Evolutionary conservation across 2,329 filamentous ascomycete genomes (phyloP), one percentile per base, ranked within the genome.

Genomic region (Alternaria burnsii): DNA sequence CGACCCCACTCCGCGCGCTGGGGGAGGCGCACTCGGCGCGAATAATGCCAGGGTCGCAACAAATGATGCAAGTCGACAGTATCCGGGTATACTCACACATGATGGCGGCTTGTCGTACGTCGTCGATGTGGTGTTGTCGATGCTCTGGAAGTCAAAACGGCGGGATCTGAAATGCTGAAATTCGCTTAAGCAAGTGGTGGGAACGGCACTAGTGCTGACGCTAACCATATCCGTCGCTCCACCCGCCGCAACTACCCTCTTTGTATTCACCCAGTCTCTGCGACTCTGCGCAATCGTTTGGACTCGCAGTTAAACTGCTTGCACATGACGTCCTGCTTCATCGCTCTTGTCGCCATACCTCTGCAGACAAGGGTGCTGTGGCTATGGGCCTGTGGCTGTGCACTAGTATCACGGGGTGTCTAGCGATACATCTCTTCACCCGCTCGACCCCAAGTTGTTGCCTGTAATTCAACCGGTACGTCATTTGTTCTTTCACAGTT

Each of bases 61-160:
- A 44, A 32, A 11, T 24, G 20, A 34, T 40, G 30, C 10, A 11
- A 16, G 12, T 52, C 24, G 14, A 53, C 5, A 51, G 40, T 36
- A 44, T 47, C 26, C n/a, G 51, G 62, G 48, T 40, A 40, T 72
- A 77, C 75, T 74, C 63, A 77, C 75, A 78, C 76, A 78, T 78
- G 75, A 73, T 78, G 72, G 75, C 76, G 74, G 73, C 68, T 75
- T 72, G 72, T 76, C 74, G 69, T 65, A 62, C 66, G 69, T 75
- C 70, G 71, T 74, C 68, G 69, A 63, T 72, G 69, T 76, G 71
- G 66, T 72, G 71, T 75, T 76, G 73, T 70, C 72, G 71, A 67
- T 69, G 69, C 62, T 69, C 58, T 55, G 63, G 69, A 32, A 32
- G 30, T 32, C 30, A 32, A 32, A 32, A 32, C 11, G 30, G 30